Evolutionary conservation across 768 basidiomycete species (phyloP).

Genomic region (Hysterangium stoloniferum): DNA sequence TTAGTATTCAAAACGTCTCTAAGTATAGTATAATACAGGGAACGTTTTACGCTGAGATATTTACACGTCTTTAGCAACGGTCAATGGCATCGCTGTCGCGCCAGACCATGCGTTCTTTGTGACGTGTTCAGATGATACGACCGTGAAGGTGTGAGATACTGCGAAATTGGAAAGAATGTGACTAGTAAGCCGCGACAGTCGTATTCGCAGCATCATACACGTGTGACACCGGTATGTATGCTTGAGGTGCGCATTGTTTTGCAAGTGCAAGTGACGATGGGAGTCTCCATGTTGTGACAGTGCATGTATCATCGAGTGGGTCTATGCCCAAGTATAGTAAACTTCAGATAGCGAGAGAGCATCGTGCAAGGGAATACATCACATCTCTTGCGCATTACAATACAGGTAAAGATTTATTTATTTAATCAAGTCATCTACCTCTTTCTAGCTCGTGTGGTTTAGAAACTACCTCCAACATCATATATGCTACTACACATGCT

Average conservation of each 20-base stretch:
- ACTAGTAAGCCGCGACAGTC: constrained; percentile 74
- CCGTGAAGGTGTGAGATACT: constrained; percentile 42
- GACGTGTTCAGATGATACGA: constrained; percentile 32
- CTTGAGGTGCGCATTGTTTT: constrained; percentile 84
- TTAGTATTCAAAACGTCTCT: too few relatives aligned
- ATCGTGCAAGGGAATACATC: constrained; percentile 73
- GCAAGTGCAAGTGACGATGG: constrained; percentile 38
- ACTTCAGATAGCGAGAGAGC: constrained; percentile 73
- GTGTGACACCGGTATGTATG: constrained; percentile 62
- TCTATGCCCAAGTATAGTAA: constrained; percentile 78
- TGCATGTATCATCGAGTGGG: constrained; percentile 61
- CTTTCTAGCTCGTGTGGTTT: constrained; percentile 11
- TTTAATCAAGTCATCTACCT: neutral
- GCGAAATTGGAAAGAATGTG: constrained; percentile 87
- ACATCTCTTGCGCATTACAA: constrained; percentile 74
- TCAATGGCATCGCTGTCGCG: constrained; percentile 78
- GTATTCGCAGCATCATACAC: constrained; percentile 61
- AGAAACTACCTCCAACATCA: constrained; percentile 75
- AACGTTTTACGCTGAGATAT: too few relatives aligned
- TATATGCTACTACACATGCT: constrained; percentile 82
- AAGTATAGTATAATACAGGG: too few relatives aligned
- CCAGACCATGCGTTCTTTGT: constrained; percentile 88
- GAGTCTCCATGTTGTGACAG: constrained; percentile 52
- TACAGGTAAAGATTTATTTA: constrained; percentile 17
- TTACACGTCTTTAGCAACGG: constrained; percentile 71